These are phyloP conservation scores for Cetraspora pellucida DNA, from an alignment of 192 early-diverging fungal species.

Conservation along the genomic window DNA sequence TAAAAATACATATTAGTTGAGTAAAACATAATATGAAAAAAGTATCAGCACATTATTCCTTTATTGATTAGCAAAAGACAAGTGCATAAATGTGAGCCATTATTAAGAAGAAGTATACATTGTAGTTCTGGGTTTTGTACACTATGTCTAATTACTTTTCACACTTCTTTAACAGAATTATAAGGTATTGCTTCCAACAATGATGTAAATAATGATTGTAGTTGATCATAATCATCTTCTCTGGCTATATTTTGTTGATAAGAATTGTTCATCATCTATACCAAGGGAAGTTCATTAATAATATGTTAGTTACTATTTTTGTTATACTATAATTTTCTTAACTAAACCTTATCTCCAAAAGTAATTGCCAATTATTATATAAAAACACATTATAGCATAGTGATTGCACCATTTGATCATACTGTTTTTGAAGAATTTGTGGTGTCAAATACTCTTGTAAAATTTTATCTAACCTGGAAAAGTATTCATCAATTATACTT, in stretches of 20 bases:
- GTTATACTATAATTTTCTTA: neutral
- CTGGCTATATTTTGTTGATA: neutral
- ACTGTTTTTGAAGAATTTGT: constrained; percentile 6
- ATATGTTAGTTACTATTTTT: constrained; percentile 9
- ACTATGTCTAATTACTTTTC: neutral
- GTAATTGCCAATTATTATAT: neutral
- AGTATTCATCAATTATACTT: neutral
- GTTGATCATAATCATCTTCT: neutral
- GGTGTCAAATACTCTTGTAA: neutral
- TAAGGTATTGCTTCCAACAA: neutral
- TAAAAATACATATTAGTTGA: neutral
- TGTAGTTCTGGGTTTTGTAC: neutral
- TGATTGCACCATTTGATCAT: neutral
- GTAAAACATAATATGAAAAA: neutral
- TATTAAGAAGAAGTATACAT: neutral
- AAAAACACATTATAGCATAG: neutral
- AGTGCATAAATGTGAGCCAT: neutral
- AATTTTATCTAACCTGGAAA: neutral
- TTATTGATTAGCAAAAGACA: neutral
- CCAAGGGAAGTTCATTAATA: constrained; percentile 19
- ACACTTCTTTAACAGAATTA: neutral
- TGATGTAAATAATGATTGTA: neutral
- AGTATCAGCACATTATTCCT: neutral
- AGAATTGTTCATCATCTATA: neutral
- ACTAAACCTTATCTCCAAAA: neutral